phyloP scores from a whole-genome alignment of 768 basidiomycete species.

The Termitomyces sp. region DNA sequence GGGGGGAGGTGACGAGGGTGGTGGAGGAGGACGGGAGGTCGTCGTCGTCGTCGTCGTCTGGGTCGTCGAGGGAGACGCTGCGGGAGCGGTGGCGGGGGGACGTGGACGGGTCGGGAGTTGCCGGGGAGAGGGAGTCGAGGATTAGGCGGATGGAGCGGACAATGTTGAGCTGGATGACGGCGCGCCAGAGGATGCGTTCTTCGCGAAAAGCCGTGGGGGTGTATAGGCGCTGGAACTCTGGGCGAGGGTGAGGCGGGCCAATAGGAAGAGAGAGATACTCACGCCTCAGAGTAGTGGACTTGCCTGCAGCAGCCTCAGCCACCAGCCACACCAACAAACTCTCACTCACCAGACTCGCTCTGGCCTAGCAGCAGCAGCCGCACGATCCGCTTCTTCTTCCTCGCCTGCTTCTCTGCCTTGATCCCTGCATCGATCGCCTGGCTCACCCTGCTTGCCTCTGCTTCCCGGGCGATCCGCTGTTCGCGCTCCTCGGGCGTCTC shows the following conservation, averaged over 20 bases:
- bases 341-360: conserved; percentile 68
- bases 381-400: conserved; percentile 66
- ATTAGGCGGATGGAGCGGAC: conserved; percentile 74
- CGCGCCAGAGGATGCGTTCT: conserved; percentile 78
- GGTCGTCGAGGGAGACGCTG: conserved; percentile 24
- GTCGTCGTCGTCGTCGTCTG: conserved; percentile 7
- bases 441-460: conserved; percentile 60
- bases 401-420: conserved; percentile 55
- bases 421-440: conserved; percentile 71
- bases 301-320: conserved; percentile 39
- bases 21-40: conserved; percentile 20
- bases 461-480: conserved; percentile 53
- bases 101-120: conserved; percentile 6
- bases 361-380: conserved; percentile 74
- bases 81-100: conserved; percentile 31
- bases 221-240: conserved; percentile 77
- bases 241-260: conserved; percentile 4
- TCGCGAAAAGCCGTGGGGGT: conserved; percentile 69
- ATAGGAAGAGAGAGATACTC: conserved; percentile 26
- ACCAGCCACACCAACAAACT: not conserved
- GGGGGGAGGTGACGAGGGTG: conserved; percentile 23
- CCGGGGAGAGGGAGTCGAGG: conserved; percentile 41
- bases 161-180: conserved; percentile 79
- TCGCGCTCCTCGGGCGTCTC: conserved; percentile 58
- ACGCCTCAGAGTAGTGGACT: conserved; percentile 80